Conservation (phyloP, 352 stramenopile species). For the Hyaloperonospora brassicae region DNA sequence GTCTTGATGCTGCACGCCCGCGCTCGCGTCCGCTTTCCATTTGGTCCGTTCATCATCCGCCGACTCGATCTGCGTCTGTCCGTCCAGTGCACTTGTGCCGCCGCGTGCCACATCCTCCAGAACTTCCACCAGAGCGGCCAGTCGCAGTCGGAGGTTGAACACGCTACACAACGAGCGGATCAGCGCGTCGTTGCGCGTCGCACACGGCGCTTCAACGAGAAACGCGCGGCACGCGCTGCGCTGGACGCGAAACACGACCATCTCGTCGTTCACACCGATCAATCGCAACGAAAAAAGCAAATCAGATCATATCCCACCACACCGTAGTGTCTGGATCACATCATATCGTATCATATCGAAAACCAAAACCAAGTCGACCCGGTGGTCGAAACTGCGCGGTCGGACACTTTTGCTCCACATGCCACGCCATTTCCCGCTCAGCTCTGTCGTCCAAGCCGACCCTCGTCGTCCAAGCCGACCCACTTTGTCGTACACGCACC, state of each 20-base stretch:
- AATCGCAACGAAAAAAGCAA: background rate
- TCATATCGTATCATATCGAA: no score
- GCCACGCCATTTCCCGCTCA: no score
- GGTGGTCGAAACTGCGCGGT: no score
- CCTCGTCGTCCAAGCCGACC: no score
- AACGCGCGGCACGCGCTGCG: slow-evolving; percentile 85
- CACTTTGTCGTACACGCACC: no score
- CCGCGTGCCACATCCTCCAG: slow-evolving; percentile 72
- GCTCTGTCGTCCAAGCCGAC: no score
- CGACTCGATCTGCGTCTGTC: no score
- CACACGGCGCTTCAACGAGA: slow-evolving; percentile 78
- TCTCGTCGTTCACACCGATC: slow-evolving; percentile 13
- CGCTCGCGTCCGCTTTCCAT: slow-evolving; percentile 58
- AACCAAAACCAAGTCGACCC: no score
- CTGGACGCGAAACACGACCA: slow-evolving; percentile 89
- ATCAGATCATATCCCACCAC: background rate
- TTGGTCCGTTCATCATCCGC: no score
- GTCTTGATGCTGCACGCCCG: slow-evolving; percentile 68
- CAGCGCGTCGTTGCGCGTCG: slow-evolving; percentile 73
- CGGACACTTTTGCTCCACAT: no score
- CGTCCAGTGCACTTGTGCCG: slow-evolving; percentile 20
- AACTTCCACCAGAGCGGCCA: slow-evolving; percentile 66
- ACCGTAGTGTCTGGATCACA: no score
- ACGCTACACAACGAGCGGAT: slow-evolving; percentile 78
- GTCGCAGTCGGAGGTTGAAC: slow-evolving; percentile 73